Base-by-base conservation (phyloP, 176 grass and related monocot species). In the Juncus effusus region DNA sequence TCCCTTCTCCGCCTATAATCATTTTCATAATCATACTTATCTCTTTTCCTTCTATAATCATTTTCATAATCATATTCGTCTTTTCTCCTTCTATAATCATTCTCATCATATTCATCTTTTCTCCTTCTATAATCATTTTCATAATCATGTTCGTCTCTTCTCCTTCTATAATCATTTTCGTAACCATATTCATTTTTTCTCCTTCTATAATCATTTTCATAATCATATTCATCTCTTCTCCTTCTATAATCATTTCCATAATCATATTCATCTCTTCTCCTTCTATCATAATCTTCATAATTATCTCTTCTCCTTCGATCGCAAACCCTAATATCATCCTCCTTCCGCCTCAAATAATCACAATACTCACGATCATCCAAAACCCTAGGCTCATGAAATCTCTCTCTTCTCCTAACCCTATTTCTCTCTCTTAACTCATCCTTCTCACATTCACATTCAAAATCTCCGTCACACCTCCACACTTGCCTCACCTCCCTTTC, bases 271-370 rank as follows among this genome's bases (percentile, higher is more conserved):
- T 75, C 76, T 44, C 68, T 65, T 59, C 42, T 44, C 40, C 76
- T 80, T 60, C 16, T 36, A 9, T 79, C 15, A 70, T 44, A 82
- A 75, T 74, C 63, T 35, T 42, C 38, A 59, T 56, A 57, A 60
- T 59, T 45, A 28, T 15, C 14, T 8, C 52, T 64, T 74, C 78
- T 80, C 67, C 76, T 77, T 63, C 2, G 15, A 66, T 11, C 15
- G 5, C 61, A 86, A 61, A 60, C 79, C 69, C 66, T 70, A 70
- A 60, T 76, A n/a, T 53, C 52, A 61, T 60, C 74, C 47, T 65
- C 42, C 56, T 49, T 75, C 53, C 39, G 45, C 54, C 14, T 35
- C 40, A 40, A 59, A 58, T 59, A 19, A 72, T 72, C 54, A 59
- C 56, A 42, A 5, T 54, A 56, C 41, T 7, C 2, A 63, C 63